Evolutionary conservation across 129 eudicot genomes (phyloP).

Genomic region (Heracleum sosnowskyi): DNA sequence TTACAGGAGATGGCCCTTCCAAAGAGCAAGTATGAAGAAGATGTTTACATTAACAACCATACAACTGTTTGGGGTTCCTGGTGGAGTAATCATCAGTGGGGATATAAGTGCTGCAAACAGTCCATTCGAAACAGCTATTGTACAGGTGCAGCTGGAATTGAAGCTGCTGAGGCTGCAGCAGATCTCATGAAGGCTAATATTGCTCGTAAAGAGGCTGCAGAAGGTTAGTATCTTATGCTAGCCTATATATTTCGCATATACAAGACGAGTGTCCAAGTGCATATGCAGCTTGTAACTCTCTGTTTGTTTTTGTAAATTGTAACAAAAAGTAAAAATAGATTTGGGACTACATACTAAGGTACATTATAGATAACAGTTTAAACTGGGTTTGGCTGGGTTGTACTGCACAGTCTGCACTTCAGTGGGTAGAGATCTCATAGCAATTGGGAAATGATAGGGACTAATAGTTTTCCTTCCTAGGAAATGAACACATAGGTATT

Average conservation of each 20-base stretch:
- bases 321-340: not conserved
- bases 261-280: not conserved
- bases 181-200: conserved; percentile 90
- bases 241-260: not conserved
- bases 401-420: not conserved
- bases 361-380: not conserved
- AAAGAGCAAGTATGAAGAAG: conserved; percentile 90
- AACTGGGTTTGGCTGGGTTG: not conserved
- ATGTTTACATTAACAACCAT: conserved; percentile 69
- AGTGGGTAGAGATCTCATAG: not conserved
- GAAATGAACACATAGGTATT: not conserved
- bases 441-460: not conserved
- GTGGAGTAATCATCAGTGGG: conserved; percentile 94
- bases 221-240: conserved; percentile 26
- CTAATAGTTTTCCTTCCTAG: not conserved
- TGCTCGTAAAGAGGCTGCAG: conserved; percentile 76
- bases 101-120: conserved; percentile 76
- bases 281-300: not conserved
- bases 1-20: conserved; percentile 74
- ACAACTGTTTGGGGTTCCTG: conserved; percentile 83
- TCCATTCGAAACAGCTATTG: conserved; percentile 79
- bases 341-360: not conserved
- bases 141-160: conserved; percentile 90
- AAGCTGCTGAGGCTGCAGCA: conserved; percentile 85
- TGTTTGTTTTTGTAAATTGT: not conserved